Base-by-base conservation (phyloP, 2,329 filamentous ascomycete genomes). In the Claviceps pusilla region DNA sequence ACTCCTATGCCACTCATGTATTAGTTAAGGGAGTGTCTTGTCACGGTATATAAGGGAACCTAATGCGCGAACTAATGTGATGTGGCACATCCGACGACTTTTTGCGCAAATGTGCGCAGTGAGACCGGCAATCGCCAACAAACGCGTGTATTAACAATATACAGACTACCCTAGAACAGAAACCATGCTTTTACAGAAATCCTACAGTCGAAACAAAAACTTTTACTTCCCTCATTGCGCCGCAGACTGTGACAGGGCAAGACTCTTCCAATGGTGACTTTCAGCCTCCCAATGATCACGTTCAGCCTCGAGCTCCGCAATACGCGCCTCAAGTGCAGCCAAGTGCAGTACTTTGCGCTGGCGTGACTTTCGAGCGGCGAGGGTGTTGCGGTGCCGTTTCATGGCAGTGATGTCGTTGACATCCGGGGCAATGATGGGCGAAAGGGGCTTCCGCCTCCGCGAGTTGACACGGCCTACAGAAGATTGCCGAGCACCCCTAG, bases 381-480 rank as follows among this genome's bases (percentile, higher is more conserved):
- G 79, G 9, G 89, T 95, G 69, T 96, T 97, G 61, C 89, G 86
- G 51, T 89, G 90, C 68, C 91, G 87, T 82, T 96, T 96, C 76
- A 90, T 80, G 24, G 88, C 89, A n/a, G 86, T 68, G 10, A 78
- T 79, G 64, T 96, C 90, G 46, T 62, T 72, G 0, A 83, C 79
- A 61, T 96, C 87, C 33, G 84, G 80, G 42, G 89, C 79, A 57
- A 85, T 73, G 66, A 95, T 90, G 7, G 84, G 83, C 58, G 86
- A 84, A 54, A 95, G 74, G 58, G 86, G 83, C 76, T 90, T 91
- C 59, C 87, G 86, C 67, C 86, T 84, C 60, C 87, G 85, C 62
- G 85, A 72, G 64, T 72, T 79, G 54, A 94, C 82, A 57, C 87
- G 87, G 60, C 84, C 75, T 50, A 83, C 74, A 51, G 80, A 80